Conservation (phyloP, 2,329 filamentous ascomycete genomes). For the Aspergillus fumigatiaffinis region DNA sequence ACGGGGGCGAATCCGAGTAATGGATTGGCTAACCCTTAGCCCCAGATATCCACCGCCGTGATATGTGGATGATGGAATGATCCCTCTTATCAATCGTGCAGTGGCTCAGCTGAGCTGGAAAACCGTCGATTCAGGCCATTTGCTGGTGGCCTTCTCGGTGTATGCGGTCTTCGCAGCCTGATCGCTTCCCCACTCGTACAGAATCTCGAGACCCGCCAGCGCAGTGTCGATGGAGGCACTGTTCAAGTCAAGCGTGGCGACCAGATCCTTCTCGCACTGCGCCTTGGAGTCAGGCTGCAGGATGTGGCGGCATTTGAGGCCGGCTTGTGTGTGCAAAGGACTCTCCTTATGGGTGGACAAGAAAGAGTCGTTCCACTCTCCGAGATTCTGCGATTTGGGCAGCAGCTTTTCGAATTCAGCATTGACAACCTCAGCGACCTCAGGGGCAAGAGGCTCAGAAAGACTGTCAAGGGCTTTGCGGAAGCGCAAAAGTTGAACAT, state of each 20-base stretch:
- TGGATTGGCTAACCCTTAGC: not conserved
- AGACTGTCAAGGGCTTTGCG: conserved; percentile 57
- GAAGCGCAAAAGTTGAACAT: conserved; percentile 70
- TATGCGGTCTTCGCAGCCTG: conserved; percentile 50
- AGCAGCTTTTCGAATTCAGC: conserved; percentile 62
- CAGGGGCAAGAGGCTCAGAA: conserved; percentile 57
- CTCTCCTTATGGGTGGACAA: conserved; percentile 59
- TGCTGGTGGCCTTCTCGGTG: conserved; percentile 35
- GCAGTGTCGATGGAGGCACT: conserved; percentile 55
- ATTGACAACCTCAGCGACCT: conserved; percentile 67
- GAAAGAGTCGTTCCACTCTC: conserved; percentile 65
- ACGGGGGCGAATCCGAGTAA: not conserved
- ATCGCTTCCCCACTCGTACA: conserved; percentile 51
- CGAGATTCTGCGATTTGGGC: conserved; percentile 53
- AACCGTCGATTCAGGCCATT: conserved; percentile 39
- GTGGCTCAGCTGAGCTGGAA: conserved; percentile 27
- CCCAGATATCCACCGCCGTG: not conserved
- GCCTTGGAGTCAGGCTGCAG: conserved; percentile 56
- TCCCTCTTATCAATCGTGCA: not conserved
- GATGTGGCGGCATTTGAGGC: conserved; percentile 56
- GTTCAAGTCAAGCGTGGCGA: conserved; percentile 53
- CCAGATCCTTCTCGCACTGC: conserved; percentile 60
- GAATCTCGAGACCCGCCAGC: conserved; percentile 48
- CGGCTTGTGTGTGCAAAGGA: conserved; percentile 60
- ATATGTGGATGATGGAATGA: not conserved